Evolutionary conservation across 208 protist genomes (phyloP), one percentile per base, ranked within the genome.

Genomic region (Trypanosoma vivax): DNA sequence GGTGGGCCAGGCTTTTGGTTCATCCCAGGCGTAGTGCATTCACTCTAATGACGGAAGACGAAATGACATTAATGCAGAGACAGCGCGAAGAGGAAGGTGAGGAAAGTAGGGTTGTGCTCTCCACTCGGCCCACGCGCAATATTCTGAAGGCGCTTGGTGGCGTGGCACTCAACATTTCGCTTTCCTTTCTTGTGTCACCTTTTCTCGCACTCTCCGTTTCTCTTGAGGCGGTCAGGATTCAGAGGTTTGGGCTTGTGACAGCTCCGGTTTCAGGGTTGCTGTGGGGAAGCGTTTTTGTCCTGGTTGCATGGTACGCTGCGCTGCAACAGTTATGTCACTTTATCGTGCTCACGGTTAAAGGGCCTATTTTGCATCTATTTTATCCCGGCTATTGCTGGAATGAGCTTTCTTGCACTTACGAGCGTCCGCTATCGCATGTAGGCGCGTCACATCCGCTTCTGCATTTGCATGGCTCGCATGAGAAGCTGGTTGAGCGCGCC

Each of bases 101-200:
- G 48, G 77, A 80, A 43, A 68, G 68, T n/a, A 72, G 85, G n/a
- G 48, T 89, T 16, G 64, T 93, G 5, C 69, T 93, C 11, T 58
- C 75, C 31, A 84, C 77, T 5, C 74, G 86, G 0, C 82, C 86
- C 7, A 70, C 65, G 16, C 57, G 55, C 10, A 70, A 56, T 31
- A 21, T 89, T 5, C 30, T 79, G 19, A 65, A 65, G 14, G 82
- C 79, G 21, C 19, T 83, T 37, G 73, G 25, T 27, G 82, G 83
- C 29, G 66, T 47, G 14, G 46, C 49, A 3, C 57, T 83, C 5
- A 93, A 93, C 53, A 46, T 74, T 10, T 16, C 46, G 1, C 35
- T 93, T 0, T 73, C 74, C 13, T 64, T 66, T 45, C 23, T 82
- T 9, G 29, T 90, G 23, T 78, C 75, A 14, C 82, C 82, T 0